Evolutionary conservation across 2,329 filamentous ascomycete genomes (phyloP), one percentile per base, ranked within the genome.

Genomic region (Fusarium setosum): DNA sequence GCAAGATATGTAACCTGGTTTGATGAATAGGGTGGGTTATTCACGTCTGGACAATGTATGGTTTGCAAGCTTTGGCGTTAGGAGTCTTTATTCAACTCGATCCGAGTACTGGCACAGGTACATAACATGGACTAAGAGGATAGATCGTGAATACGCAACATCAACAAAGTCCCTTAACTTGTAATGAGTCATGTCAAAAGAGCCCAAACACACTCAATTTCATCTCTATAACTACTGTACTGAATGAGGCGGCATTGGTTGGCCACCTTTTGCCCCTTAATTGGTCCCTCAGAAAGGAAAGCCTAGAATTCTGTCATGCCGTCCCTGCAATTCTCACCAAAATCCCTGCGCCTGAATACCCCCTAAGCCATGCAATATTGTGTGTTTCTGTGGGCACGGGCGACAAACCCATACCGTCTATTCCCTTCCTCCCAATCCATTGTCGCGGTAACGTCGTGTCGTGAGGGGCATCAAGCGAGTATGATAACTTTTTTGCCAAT

Each of bases 181-280:
- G 10, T 6, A n/a, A 59, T 11, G 18, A 11, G 23, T 26, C 21
- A 12, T 35, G 23, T 23, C 56, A 42, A 21, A 45, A 53, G 20
- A 48, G 23, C 51, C 35, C 54, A 59, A 65, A 54, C 57, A 68
- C 66, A 72, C 59, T 62, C 57, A 69, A 71, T 70, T 71, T 70
- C 59, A 72, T 67, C 45, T 70, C 65, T 69, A 67, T 64, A 59
- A 67, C 64, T 72, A 71, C 65, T 72, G 54, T 66, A 62, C 65
- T 63, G 57, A 44, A 55, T 59, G 32, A 45, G 56, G 55, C 56
- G 56, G 54, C 61, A 63, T 51, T 64, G 59, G 34, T 61, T 59
- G 55, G 54, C 53, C 48, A 47, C 47, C 54, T 42, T 44, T 53
- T 52, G 49, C 53, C 50, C 15, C 41, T 49, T 23, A 45, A 32